Percentiles rank a stretch among this genome's conserved stretches.
These are phyloP conservation scores for Sindora glabra DNA, from an alignment of 306 rosid species.

Conservation along the genomic window DNA sequence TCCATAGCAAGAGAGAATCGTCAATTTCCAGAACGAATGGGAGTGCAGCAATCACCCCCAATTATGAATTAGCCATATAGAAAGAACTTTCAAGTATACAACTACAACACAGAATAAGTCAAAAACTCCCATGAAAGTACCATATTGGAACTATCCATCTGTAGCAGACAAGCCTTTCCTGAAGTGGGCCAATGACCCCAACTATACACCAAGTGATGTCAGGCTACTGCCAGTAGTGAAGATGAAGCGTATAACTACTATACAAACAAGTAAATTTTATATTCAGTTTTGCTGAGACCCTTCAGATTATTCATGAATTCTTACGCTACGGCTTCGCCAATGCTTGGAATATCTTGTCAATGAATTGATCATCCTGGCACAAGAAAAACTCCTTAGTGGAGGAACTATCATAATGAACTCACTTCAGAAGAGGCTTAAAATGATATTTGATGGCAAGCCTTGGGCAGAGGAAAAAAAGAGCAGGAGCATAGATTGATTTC, in stretches of 20 bases:
- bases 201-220: constrained; percentile 12
- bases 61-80: too few relatives aligned
- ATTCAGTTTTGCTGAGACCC: constrained; percentile 20
- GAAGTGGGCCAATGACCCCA: too few relatives aligned
- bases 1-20: too few relatives aligned
- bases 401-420: not conserved
- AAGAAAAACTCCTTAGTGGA: constrained; percentile 18
- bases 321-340: constrained; percentile 57
- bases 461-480: not conserved
- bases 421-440: not conserved
- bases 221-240: constrained; percentile 15
- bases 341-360: constrained; percentile 65
- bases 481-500: not conserved
- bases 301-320: constrained; percentile 31
- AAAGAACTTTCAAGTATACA: not conserved
- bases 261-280: constrained; percentile 38
- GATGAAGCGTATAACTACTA: constrained; percentile 24
- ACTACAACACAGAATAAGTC: not conserved
- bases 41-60: too few relatives aligned
- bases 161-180: not conserved
- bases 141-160: not conserved
- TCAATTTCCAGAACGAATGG: too few relatives aligned
- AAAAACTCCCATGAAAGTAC: constrained; percentile 7
- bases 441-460: constrained; percentile 15
- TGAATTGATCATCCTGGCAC: constrained; percentile 75